phyloP scores from a whole-genome alignment of 345 rosid species.

The Adansonia digitata region DNA sequence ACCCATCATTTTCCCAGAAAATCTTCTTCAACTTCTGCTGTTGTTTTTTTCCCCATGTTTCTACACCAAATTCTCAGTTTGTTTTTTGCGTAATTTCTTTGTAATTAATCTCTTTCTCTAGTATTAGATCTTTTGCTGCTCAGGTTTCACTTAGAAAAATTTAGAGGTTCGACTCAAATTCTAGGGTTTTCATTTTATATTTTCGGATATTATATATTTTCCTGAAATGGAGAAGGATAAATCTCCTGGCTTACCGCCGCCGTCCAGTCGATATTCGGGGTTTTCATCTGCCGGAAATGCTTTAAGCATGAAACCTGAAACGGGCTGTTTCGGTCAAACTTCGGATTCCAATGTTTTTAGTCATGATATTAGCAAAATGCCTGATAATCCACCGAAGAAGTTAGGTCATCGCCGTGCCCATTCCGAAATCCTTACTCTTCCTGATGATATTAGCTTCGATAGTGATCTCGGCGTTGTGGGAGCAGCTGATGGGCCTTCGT shows the following conservation, averaged over 20 bases:
- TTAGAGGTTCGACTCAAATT: neutral
- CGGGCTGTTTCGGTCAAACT: constrained; percentile 37
- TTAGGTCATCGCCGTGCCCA: constrained; percentile 91
- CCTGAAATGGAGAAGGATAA: constrained; percentile 72
- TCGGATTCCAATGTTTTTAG: constrained; percentile 51
- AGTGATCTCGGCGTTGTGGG: constrained; percentile 92
- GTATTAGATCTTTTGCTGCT: neutral
- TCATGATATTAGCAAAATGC: constrained; percentile 80
- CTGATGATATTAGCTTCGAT: constrained; percentile 87
- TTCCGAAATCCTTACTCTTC: constrained; percentile 86
- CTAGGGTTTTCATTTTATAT: neutral
- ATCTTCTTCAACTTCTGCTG: neutral
- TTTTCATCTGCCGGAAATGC: constrained; percentile 41
- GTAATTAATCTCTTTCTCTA: neutral
- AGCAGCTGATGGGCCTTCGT: constrained; percentile 63
- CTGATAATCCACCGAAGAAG: constrained; percentile 78
- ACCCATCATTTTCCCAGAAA: neutral
- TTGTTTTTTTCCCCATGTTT: neutral
- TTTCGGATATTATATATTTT: neutral
- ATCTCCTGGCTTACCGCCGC: constrained; percentile 52
- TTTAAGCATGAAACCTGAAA: constrained; percentile 52
- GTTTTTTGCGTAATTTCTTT: neutral
- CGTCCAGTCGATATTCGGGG: constrained; percentile 46
- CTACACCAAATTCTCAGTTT: neutral
- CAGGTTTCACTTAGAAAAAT: neutral